Evolutionary conservation across 2,329 filamentous ascomycete genomes (phyloP), one percentile per base, ranked within the genome.

Genomic region (Talaromyces islandicus): DNA sequence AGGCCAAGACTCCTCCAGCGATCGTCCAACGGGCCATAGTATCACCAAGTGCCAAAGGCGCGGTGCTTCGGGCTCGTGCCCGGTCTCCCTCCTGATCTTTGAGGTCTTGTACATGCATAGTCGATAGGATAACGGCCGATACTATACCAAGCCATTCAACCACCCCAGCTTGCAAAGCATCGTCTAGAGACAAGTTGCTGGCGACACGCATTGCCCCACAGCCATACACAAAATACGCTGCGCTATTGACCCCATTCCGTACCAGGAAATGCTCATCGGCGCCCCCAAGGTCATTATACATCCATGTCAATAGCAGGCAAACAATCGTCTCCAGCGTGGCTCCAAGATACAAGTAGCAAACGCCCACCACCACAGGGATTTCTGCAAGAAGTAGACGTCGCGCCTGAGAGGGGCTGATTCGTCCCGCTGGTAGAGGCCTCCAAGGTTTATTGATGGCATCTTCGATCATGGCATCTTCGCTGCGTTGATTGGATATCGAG

Each of bases 381-480:
- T 66, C 54, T 0, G 51, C 7, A 0, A 75, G 61, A 7, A 75
- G 61, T 4, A 72, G 60, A 7, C 55, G 57, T 0, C 65, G 63
- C 0, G 68, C 66, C 10, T 68, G 58, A 1, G 35, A 25, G 1
- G 57, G 30, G 12, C 62, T 70, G 12, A 75, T 68, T 4, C 64
- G 63, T 12, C 66, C 64, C 0, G 61, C 60, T 1, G 71, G 73
- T 3, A 77, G 58, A 1, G 71, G 69, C 1, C 74, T 66, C 66
- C 69, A 71, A 1, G 76, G 74, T 60, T 80, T 80, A 67, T 80
- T 80, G 59, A 74, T 58, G 0, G 38, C 51, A 63, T 80, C 78
- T 62, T 80, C 77, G 3, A 62, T 51, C 11, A 75, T 64, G 4
- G 76, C 68, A 7, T 67, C 67, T 0, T 69, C 66, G 4, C 64